Conservation (phyloP, 2,329 filamentous ascomycete species). For the Coniochaeta sp. region DNA sequence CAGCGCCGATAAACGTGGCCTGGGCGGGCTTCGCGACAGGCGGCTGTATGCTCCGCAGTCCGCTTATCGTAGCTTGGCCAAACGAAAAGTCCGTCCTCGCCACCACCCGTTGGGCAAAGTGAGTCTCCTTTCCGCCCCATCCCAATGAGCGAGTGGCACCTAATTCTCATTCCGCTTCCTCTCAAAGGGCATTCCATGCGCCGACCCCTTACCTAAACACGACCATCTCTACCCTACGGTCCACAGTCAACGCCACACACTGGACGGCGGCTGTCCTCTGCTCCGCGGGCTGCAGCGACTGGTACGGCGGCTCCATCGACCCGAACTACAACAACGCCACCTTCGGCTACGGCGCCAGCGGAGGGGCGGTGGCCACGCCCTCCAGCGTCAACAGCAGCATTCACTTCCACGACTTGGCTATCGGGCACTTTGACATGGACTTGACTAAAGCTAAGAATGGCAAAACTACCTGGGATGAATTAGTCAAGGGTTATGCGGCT, state of each 20-base stretch:
- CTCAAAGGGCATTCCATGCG: conserved; percentile 4
- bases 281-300: conserved; percentile 5
- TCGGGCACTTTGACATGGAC: conserved; percentile 6
- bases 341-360: conserved; percentile 6
- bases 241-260: conserved; percentile 7
- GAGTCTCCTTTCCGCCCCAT: conserved; percentile 5
- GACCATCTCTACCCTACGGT: neutral
- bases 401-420: conserved; percentile 6
- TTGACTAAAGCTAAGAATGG: conserved; percentile 5
- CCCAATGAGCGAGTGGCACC: neutral
- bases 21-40: conserved; percentile 26
- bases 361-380: neutral
- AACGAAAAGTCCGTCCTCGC: conserved; percentile 22
- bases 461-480: neutral
- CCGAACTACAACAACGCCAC: conserved; percentile 5
- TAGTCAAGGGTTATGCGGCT: neutral
- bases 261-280: conserved; percentile 7
- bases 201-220: conserved; percentile 5
- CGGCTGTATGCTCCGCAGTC: conserved; percentile 25
- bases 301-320: conserved; percentile 3
- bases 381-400: neutral
- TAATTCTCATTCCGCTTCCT: neutral
- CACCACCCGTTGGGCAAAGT: conserved; percentile 24
- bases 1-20: conserved; percentile 20
- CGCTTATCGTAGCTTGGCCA: conserved; percentile 24